Base-by-base conservation (phyloP, 352 stramenopile species). In the Pythium vanterpoolii region DNA sequence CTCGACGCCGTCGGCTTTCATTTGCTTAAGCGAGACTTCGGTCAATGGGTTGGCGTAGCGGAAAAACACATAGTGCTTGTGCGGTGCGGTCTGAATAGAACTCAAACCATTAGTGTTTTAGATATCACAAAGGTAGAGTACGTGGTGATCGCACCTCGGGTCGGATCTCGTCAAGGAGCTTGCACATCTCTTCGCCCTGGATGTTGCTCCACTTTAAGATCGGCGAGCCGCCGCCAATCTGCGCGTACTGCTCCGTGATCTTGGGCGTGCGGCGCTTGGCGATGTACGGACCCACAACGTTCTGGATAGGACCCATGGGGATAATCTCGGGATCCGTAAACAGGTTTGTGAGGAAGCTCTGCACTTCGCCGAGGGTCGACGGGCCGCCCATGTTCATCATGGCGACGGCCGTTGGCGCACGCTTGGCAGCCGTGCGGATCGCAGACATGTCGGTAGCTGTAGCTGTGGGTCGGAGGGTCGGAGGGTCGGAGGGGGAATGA, bases 251-350 rank as follows among this genome's bases (percentile, higher is more conserved):
- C 40, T 94, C 86, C 28, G 83, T 79, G 62, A 97, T 97, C 74
- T 98, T 97, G 7, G 96, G 96, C 36, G 97, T 97, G 42, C 97
- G 83, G 63, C 81, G 77, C 68, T 90, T 87, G 47, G 80, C 82
- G 56, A 94, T 66, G 56, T 79, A 87, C 5, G 77, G 78, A 10
- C 80, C 82, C 8, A 99, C 78, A 11, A 87, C 73, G 30, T 87
- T 62, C 61, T 99, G 85, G 45, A 96, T 62, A 8, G 68, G 68
- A 14, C 97, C 97, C 56, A 99, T 95, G 18, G 95, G 95, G 72
- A 99, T 99, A 69, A 99, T 98, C 70, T 99, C 97, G 5, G 94
- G 91, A 78, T 99, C 97, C 36, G 87, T 92, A 80, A 99, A 99
- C 36, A 99, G 84, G 75, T 99, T 99, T 60, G 96, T 99, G 43